Base-by-base conservation (phyloP, 2,329 filamentous ascomycete genomes). In the Aphanoascus verrucosus region DNA sequence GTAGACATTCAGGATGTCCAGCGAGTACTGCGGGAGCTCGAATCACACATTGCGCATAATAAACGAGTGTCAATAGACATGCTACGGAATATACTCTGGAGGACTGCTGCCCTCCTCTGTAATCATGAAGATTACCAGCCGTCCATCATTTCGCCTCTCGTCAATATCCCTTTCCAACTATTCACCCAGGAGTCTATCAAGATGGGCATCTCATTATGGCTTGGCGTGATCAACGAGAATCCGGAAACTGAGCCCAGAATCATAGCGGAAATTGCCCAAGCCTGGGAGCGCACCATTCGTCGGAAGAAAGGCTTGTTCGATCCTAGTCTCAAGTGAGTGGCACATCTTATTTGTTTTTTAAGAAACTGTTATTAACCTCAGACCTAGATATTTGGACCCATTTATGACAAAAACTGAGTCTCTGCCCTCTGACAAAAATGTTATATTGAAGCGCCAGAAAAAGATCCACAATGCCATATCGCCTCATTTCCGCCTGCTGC, bases 121-220 rank as follows among this genome's bases (percentile, higher is more conserved):
- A 82, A 86, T 53, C 85, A 82, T 59, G 79, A 82, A 56, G 80
- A 79, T 43, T 84, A 89, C 57, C 85, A 90, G 64, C 84, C 84
- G 54, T 81, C 85, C 0, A 84, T 96, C 53, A 82, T 88, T 11
- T 86, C 91, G 63, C 85, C 94, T 63, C 77, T 99, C 14, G 91
- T 99, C 57, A 84, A 82, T 60, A 93, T 98, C 56, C 94, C 93
- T 0, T 98, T 98, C 68, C 80, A 82, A 40, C 81, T 95, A 45
- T 97, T 98, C 67, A 94, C 86, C 4, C 95, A 94, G 67, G 86
- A 94, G 63, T 93, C 90, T 1, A 93, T 98, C 66, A 94, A 95
- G 65, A 81, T 97, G 49, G 94, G 93, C 5, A 86, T 96, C 35
- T 96, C 93, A 3, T 74, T 98, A 5, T 99, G 93, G 93, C 82